phyloP scores from a whole-genome alignment of 352 stramenopile species.

The Globisporangium nodosum region DNA sequence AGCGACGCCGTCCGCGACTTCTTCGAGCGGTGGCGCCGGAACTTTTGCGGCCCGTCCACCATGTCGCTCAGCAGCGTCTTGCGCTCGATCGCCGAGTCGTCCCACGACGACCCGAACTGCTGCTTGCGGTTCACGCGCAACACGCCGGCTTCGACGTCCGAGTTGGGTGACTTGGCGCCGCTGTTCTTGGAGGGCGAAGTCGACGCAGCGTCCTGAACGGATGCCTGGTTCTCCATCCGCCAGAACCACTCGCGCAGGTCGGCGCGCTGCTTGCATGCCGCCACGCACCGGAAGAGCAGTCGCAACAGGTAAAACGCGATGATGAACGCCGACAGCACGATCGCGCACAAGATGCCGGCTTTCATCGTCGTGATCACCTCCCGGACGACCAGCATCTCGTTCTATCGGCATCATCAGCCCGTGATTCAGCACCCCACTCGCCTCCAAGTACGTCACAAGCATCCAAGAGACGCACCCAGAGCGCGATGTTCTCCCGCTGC shows the following conservation, averaged over 20 bases:
- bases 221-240: slow-evolving; percentile 35
- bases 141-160: slow-evolving; percentile 18
- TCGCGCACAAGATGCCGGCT: slow-evolving; percentile 65
- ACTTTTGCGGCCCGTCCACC: slow-evolving; percentile 30
- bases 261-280: slow-evolving; percentile 62
- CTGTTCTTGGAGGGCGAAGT: slow-evolving; percentile 3
- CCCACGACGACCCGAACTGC: slow-evolving; percentile 72
- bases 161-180: neutral
- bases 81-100: slow-evolving; percentile 72
- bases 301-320: slow-evolving; percentile 72
- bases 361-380: slow-evolving; percentile 88
- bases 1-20: slow-evolving; percentile 16
- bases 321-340: slow-evolving; percentile 62
- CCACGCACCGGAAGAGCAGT: slow-evolving; percentile 62
- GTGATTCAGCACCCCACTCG: too few species aligned
- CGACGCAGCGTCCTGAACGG: slow-evolving; percentile 10
- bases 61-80: slow-evolving; percentile 73
- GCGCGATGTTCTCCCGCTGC: slow-evolving; percentile 41
- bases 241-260: slow-evolving; percentile 77
- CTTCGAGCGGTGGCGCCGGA: slow-evolving; percentile 29
- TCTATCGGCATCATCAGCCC: slow-evolving; percentile 19
- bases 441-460: neutral
- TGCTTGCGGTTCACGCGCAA: slow-evolving; percentile 64
- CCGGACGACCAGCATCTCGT: slow-evolving; percentile 72
- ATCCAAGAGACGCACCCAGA: slow-evolving; percentile 25